phyloP scores from a whole-genome alignment of 306 rosid genomes.

The Trifolium dubium region DNA sequence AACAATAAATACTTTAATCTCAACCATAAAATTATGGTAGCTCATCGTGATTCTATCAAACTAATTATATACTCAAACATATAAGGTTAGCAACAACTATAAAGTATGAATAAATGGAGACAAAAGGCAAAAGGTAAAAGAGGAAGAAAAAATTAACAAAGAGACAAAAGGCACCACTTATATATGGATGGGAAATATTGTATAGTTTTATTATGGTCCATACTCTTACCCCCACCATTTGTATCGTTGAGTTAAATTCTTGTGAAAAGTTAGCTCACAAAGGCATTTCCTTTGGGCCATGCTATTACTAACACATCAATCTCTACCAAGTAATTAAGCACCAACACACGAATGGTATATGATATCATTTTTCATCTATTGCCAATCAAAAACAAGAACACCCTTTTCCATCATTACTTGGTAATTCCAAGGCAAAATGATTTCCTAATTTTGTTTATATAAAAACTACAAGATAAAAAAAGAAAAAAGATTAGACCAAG shows the following conservation, averaged over 20 bases:
- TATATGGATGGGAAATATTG: slow-evolving; percentile 30
- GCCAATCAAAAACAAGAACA: slow-evolving; percentile 29
- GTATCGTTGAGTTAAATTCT: slow-evolving; percentile 14
- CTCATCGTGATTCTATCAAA: too few relatives aligned
- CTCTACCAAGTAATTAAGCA: not conserved
- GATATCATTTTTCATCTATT: slow-evolving; percentile 51
- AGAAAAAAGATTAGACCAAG: not conserved
- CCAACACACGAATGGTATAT: slow-evolving; percentile 58
- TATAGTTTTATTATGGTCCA: slow-evolving; percentile 39
- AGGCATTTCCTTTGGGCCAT: slow-evolving; percentile 23
- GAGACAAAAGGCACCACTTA: slow-evolving; percentile 40
- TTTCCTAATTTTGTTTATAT: not conserved
- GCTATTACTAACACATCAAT: slow-evolving; percentile 29
- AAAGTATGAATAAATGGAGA: too few relatives aligned
- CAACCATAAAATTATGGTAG: too few relatives aligned
- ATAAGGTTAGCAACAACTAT: too few relatives aligned
- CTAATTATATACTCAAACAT: too few relatives aligned
- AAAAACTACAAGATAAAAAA: not conserved
- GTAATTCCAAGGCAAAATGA: slow-evolving; percentile 41
- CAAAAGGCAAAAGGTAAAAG: too few relatives aligned
- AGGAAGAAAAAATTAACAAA: not conserved
- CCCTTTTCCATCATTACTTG: slow-evolving; percentile 40
- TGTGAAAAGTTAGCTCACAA: slow-evolving; percentile 32
- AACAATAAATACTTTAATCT: too few relatives aligned
- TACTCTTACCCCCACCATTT: slow-evolving; percentile 41